phyloP scores from a whole-genome alignment of 2,329 filamentous ascomycete genomes.

The Alternaria longipes region DNA sequence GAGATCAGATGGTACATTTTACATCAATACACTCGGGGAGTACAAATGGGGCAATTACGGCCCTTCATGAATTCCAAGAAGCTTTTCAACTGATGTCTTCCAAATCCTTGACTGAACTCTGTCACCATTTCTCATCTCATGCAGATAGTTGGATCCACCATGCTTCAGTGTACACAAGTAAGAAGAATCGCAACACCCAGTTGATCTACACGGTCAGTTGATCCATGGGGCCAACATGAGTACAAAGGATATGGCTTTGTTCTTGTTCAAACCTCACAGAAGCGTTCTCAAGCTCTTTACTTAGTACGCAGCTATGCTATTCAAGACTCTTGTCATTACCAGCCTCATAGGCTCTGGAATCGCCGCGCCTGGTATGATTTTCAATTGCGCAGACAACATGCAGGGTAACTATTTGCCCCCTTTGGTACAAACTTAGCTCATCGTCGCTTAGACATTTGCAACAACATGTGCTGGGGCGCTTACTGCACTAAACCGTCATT shows the following conservation, averaged over 20 bases:
- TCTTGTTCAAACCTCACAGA: neutral
- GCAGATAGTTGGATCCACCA: neutral
- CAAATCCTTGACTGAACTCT: neutral
- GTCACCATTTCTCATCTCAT: neutral
- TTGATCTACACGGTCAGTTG: too few species aligned
- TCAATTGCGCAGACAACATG: slow-evolving; percentile 1
- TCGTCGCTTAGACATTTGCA: neutral
- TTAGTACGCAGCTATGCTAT: neutral
- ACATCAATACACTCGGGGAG: neutral
- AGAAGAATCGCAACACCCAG: neutral
- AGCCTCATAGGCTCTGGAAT: neutral
- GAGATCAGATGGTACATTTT: neutral
- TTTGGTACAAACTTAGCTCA: neutral
- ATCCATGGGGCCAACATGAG: neutral
- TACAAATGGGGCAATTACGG: neutral
- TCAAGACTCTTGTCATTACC: neutral
- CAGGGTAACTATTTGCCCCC: neutral
- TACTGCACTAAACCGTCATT: slow-evolving; percentile 5
- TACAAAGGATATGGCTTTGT: neutral
- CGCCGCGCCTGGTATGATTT: neutral
- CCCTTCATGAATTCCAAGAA: neutral
- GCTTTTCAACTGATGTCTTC: neutral
- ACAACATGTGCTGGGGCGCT: slow-evolving; percentile 11
- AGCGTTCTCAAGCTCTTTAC: neutral
- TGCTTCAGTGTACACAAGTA: neutral